Percentiles rank a stretch among this genome's conserved stretches.
These are phyloP conservation scores for Casaregolazyma lundiana DNA, from an alignment of 1,139 yeast species.

Conservation along the genomic window DNA sequence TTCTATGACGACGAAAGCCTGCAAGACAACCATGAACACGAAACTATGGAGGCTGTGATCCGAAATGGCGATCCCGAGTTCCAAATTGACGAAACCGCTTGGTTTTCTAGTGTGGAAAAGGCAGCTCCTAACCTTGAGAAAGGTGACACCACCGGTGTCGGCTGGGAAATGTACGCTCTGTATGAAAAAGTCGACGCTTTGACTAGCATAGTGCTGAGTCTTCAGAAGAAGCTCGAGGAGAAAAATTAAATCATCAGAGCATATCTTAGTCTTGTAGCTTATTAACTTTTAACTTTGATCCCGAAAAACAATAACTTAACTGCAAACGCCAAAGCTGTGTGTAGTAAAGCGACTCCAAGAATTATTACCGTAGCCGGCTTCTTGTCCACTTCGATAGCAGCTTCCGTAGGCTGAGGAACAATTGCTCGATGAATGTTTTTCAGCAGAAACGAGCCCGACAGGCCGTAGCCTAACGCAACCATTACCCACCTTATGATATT, in stretches of 20 bases:
- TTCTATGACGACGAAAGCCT: conserved; percentile 33
- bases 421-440: conserved; percentile 31
- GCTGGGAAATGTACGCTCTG: conserved; percentile 61
- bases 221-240: neutral
- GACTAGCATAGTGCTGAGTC: conserved; percentile 26
- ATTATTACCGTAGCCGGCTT: conserved; percentile 32
- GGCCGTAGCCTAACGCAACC: conserved; percentile 34
- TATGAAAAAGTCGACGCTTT: conserved; percentile 39
- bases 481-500: conserved; percentile 37
- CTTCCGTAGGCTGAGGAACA: conserved; percentile 28
- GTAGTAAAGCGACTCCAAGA: conserved; percentile 31
- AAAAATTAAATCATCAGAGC: neutral
- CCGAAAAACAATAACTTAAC: conserved; percentile 35
- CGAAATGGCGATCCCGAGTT: conserved; percentile 63
- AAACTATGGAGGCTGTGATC: conserved; percentile 46
- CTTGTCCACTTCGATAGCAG: conserved; percentile 24
- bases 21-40: conserved; percentile 23
- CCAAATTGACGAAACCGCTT: conserved; percentile 43
- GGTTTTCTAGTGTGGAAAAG: conserved; percentile 45
- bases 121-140: conserved; percentile 54
- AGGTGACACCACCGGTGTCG: conserved; percentile 54
- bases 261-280: neutral
- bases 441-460: conserved; percentile 36
- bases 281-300: conserved; percentile 14
- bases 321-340: conserved; percentile 36